Evolutionary conservation across 208 protist genomes (phyloP).

Genomic region (Leishmania tarentolae): DNA sequence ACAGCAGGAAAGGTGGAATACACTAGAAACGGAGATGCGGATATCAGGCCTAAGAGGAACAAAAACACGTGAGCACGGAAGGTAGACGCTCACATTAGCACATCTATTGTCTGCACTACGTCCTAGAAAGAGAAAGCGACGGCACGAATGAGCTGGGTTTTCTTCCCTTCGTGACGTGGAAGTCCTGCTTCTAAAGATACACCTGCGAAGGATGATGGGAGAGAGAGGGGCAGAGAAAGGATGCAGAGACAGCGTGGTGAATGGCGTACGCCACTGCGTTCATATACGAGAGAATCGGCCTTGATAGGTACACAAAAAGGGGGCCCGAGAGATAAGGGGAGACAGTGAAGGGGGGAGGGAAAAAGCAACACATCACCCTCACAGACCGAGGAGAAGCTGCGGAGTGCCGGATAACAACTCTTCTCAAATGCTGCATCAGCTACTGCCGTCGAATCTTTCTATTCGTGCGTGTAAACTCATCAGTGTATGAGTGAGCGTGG

Average conservation of each 20-base stretch:
- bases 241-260: not conserved
- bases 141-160: not conserved
- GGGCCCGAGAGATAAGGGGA: not conserved
- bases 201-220: not conserved
- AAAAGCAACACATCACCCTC: not conserved
- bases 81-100: not conserved
- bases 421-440: not conserved
- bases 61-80: not conserved
- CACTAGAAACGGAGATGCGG: not conserved
- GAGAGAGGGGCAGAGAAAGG: not conserved
- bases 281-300: not conserved
- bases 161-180: not conserved
- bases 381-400: not conserved
- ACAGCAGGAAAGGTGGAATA: not conserved
- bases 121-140: not conserved
- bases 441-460: not conserved
- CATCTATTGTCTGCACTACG: not conserved
- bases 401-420: not conserved
- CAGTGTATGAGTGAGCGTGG: not conserved
- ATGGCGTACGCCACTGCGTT: not conserved
- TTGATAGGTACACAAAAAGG: not conserved
- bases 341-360: not conserved
- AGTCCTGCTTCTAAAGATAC: not conserved
- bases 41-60: not conserved
- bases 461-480: not conserved